Percentiles rank a stretch among this genome's conserved stretches.
Conservation (phyloP, 2,329 filamentous ascomycete genomes). For the Plenodomus biglobosus region DNA sequence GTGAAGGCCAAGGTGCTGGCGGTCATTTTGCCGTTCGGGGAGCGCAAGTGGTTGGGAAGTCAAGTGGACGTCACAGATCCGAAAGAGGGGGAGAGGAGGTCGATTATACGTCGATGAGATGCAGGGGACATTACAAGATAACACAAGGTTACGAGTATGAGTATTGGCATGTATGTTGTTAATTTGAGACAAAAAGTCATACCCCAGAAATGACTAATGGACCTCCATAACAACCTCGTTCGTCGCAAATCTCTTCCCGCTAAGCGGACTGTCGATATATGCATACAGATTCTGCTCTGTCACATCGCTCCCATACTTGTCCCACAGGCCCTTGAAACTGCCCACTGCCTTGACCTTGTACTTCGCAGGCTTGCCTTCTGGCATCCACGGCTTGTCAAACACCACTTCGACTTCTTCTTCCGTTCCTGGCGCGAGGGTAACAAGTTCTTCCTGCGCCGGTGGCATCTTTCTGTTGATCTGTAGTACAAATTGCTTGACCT, state of each 20-base stretch:
- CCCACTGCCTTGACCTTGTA: constrained; percentile 44
- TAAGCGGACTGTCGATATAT: constrained; percentile 29
- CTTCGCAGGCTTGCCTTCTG: constrained; percentile 36
- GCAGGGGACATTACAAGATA: not conserved
- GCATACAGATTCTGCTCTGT: constrained; percentile 29
- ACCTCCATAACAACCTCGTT: constrained; percentile 28
- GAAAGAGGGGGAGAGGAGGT: constrained; percentile 13
- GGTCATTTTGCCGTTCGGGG: constrained; percentile 26
- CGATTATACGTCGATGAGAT: constrained; percentile 4
- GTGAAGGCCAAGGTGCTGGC: constrained; percentile 78
- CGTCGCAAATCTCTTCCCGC: constrained; percentile 25
- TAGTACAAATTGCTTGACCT: constrained; percentile 33
- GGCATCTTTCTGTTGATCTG: constrained; percentile 45
- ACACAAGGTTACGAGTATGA: too few relatives aligned
- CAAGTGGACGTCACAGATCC: constrained; percentile 16
- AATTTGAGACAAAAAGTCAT: not conserved
- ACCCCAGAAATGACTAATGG: constrained; percentile 6
- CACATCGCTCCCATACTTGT: constrained; percentile 26
- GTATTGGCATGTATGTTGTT: not conserved
- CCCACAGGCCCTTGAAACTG: constrained; percentile 41
- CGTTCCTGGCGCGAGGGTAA: constrained; percentile 40
- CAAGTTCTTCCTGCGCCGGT: constrained; percentile 38
- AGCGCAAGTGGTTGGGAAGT: constrained; percentile 30
- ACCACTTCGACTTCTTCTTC: constrained; percentile 40
- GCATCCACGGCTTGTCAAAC: constrained; percentile 44